Percentiles rank a stretch among this genome's conserved stretches.
Evolutionary conservation across 2,329 filamentous ascomycete species (phyloP).

Genomic region (Akanthomyces uredinophilus): DNA sequence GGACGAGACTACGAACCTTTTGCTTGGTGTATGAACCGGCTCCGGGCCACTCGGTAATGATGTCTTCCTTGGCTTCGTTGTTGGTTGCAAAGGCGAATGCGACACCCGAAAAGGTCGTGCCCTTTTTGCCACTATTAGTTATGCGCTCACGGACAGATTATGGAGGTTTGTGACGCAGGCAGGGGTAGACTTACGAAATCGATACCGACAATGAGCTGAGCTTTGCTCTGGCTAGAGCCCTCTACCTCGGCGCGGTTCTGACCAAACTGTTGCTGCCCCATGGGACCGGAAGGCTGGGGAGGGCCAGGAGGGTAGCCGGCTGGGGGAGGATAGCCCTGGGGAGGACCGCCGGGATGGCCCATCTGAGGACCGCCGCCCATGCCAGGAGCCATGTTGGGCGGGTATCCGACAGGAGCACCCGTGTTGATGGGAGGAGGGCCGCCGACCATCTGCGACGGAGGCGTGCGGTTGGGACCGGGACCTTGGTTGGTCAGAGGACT

Average conservation of each 20-base stretch:
- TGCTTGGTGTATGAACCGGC: constrained; percentile 97
- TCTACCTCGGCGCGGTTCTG: constrained; percentile 69
- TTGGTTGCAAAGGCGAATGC: constrained; percentile 97
- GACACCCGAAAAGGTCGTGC: constrained; percentile 96
- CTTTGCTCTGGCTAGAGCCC: constrained; percentile 83
- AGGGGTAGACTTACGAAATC: constrained; percentile 70
- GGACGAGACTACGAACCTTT: constrained; percentile 63
- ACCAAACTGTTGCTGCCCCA: constrained; percentile 40
- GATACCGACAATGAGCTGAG: constrained; percentile 96
- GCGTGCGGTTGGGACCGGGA: constrained; percentile 46
- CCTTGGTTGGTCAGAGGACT: constrained; percentile 44
- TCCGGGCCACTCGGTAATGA: constrained; percentile 98
- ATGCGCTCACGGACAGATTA: too few relatives aligned
- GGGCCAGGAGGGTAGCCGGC: constrained; percentile 45
- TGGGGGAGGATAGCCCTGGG: constrained; percentile 40
- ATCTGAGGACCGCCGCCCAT: constrained; percentile 39
- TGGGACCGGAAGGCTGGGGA: constrained; percentile 30
- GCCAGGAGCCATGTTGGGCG: constrained; percentile 44
- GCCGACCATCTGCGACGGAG: constrained; percentile 56
- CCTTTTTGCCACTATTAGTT: constrained; percentile 44
- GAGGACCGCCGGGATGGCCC: constrained; percentile 35
- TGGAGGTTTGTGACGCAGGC: neutral
- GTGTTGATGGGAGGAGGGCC: constrained; percentile 65
- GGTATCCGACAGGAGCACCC: constrained; percentile 55
- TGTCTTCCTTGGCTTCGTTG: constrained; percentile 95